phyloP scores from a whole-genome alignment of 129 eudicot genomes.

The Pittosporum tobira region DNA sequence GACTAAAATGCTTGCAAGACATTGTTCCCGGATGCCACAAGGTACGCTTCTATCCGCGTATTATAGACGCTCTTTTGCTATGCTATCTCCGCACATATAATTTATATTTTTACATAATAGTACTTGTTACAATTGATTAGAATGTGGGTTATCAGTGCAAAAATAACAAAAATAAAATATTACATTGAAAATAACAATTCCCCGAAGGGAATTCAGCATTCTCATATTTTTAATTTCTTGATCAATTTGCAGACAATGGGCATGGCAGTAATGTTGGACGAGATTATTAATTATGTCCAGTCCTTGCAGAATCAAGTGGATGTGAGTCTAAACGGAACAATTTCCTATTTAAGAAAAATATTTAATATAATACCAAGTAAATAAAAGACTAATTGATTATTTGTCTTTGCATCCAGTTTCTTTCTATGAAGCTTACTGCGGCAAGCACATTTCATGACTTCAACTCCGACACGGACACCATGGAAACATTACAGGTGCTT shows the following conservation, averaged over 20 bases:
- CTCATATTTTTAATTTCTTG: not conserved
- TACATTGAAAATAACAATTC: not conserved
- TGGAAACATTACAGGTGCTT: slow-evolving; percentile 52
- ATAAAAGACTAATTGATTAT: not conserved
- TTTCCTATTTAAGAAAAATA: not conserved
- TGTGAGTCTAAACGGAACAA: slow-evolving; percentile 27
- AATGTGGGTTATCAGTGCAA: no score
- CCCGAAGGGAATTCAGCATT: no score
- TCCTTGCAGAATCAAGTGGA: slow-evolving; percentile 93
- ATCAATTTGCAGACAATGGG: slow-evolving; percentile 73
- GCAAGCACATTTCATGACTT: slow-evolving; percentile 63
- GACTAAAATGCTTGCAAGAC: slow-evolving; percentile 78
- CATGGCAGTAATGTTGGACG: slow-evolving; percentile 95
- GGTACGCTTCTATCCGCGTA: slow-evolving; percentile 26
- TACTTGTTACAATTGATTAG: no score
- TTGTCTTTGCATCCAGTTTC: slow-evolving; percentile 50
- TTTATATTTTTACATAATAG: not conserved
- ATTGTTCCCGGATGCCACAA: slow-evolving; percentile 96
- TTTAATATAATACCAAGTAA: not conserved
- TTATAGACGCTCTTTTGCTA: not conserved
- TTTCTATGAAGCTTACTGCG: slow-evolving; percentile 77
- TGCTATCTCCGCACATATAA: no score
- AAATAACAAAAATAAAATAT: no score
- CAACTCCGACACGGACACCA: slow-evolving; percentile 37
- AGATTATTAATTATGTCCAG: slow-evolving; percentile 87